Percentiles rank a stretch among this genome's conserved stretches.
phyloP scores from a whole-genome alignment of 768 basidiomycete genomes.

The Lactarius evosmus region DNA sequence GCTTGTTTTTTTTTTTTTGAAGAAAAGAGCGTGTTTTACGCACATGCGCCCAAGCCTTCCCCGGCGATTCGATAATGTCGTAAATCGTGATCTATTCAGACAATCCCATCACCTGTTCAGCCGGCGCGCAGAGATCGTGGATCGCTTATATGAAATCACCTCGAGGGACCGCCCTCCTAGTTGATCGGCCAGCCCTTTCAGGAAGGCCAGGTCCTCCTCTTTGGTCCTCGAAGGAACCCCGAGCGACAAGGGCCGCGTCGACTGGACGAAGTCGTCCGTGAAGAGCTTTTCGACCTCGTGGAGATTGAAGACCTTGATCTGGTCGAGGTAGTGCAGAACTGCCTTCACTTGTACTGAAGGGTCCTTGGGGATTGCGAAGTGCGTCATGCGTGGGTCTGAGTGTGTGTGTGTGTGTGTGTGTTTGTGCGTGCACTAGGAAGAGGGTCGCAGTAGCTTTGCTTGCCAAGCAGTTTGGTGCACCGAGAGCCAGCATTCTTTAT shows the following conservation, averaged over 20 bases:
- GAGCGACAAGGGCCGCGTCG: neutral
- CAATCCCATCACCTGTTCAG: neutral
- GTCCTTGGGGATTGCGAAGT: neutral
- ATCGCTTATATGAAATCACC: neutral
- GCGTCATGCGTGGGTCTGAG: neutral
- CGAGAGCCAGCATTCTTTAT: neutral
- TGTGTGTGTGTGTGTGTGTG: neutral
- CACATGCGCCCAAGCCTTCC: conserved; percentile 14
- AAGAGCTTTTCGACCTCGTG: neutral
- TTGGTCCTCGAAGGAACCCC: neutral
- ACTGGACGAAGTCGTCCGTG: conserved; percentile 16
- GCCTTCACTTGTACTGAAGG: conserved; percentile 9
- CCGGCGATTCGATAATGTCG: neutral
- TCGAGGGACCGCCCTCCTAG: conserved; percentile 6
- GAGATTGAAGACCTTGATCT: conserved; percentile 3
- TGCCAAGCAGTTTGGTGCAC: neutral
- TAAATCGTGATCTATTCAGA: conserved; percentile 2
- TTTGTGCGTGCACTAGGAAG: neutral
- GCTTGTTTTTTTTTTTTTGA: neutral
- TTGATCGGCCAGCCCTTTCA: neutral
- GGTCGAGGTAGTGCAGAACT: conserved; percentile 11
- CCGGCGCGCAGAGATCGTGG: neutral
- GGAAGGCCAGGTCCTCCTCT: conserved; percentile 13
- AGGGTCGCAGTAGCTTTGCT: neutral
- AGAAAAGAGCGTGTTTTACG: neutral